These are phyloP conservation scores for Syzygium aromaticum DNA, from an alignment of 345 rosid species.

Conservation along the genomic window DNA sequence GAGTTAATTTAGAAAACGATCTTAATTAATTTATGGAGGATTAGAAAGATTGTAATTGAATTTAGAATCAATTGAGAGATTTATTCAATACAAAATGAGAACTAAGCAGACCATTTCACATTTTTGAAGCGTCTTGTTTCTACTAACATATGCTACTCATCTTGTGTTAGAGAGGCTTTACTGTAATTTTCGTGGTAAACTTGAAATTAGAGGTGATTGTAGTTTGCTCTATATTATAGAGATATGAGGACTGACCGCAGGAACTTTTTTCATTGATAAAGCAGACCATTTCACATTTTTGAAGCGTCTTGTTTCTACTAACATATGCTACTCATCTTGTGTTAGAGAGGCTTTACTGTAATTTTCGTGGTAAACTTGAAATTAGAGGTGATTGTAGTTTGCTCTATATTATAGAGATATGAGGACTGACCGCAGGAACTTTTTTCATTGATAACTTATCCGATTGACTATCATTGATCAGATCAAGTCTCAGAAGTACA, in stretches of 20 bases:
- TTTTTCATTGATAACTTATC: not conserved
- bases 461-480: not conserved
- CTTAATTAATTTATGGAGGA: not conserved
- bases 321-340: not conserved
- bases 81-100: not conserved
- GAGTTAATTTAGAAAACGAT: not conserved
- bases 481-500: not conserved
- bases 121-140: not conserved
- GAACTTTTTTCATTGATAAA: not conserved
- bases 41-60: not conserved
- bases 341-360: not conserved
- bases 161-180: not conserved
- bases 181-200: not conserved
- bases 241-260: not conserved
- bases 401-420: not conserved
- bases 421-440: not conserved
- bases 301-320: not conserved
- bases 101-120: not conserved
- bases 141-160: not conserved
- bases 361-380: not conserved
- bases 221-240: not conserved
- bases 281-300: not conserved
- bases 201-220: not conserved
- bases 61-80: not conserved
- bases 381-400: not conserved